Base-by-base conservation (phyloP, 495 filamentous ascomycete genomes). In the Recurvomyces mirabilis region DNA sequence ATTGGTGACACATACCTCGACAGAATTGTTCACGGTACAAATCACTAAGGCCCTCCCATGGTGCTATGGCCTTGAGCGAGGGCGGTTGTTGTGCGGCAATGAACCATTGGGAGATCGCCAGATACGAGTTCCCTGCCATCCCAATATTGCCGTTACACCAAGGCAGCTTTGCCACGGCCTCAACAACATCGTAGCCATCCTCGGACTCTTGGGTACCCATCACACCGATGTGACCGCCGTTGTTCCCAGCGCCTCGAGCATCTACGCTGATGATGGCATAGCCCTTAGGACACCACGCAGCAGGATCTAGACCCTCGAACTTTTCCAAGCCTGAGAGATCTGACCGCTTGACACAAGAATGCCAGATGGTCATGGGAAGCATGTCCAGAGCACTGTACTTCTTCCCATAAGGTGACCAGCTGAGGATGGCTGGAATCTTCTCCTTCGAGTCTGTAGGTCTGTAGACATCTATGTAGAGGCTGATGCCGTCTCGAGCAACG, bases 61-160 rank as follows among this genome's bases (percentile, higher is more conserved):
- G 69, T 1, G 68, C 62, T 33, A 71, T 68, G 0, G 64, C 64
- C 18, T 63, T 61, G 6, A 72, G 52, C 0, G 60, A 60, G 0
- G 65, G 65, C 9, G 68, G 68, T 21, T 61, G 53, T 30, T 59
- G 38, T 2, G 62, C 46, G 1, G 65, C 69, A 14, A 67, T 60
- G 23, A 7, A 24, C 38, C 38, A 42, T 43, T 69, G 67, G 0
- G 55, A 51, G 13, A 65, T 65, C 3, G 66, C 65, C 10, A 55
- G 37, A 2, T 22, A 30, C 6, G 59, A 64, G 43, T 71, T 72
- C 0, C 68, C 69, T 0, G 67, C 55, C 55, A 73, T 62, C 1
- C 63, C 65, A 9, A 73, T 60, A 11, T 47, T 58, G 0, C 69
- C 69, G 48, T 65, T 65, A 32, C 64, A 68, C 69, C 69, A 71